phyloP scores from a whole-genome alignment of 768 basidiomycete species.

The Hygrocybe punicea region DNA sequence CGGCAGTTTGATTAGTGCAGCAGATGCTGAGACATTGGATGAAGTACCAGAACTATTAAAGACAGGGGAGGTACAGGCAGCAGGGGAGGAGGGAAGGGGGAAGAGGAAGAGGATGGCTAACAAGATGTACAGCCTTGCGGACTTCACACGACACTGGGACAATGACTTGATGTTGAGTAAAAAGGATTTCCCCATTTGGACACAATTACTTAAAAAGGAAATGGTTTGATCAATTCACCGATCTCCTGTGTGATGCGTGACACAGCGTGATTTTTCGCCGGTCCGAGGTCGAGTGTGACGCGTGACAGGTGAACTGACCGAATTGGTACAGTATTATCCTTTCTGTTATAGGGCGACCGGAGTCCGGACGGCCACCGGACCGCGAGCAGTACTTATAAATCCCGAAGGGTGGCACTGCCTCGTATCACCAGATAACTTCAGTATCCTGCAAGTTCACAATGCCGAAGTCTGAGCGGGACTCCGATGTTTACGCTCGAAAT shows the following conservation, averaged over 20 bases:
- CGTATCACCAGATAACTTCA: too few relatives aligned
- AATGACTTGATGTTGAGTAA: background rate
- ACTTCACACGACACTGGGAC: background rate
- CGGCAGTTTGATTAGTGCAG: background rate
- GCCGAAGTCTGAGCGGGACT: background rate
- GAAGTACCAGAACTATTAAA: background rate
- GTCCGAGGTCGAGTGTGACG: background rate
- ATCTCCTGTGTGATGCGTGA: background rate
- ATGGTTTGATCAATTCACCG: background rate
- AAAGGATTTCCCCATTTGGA: too few relatives aligned
- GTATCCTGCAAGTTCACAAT: too few relatives aligned
- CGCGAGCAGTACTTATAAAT: too few relatives aligned
- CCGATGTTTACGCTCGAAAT: conserved; percentile 3
- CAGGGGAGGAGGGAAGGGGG: background rate
- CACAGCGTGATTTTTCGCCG: background rate
- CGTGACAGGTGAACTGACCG: background rate
- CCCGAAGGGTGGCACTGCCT: too few relatives aligned
- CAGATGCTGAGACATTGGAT: background rate
- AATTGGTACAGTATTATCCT: background rate
- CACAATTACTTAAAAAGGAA: conserved; percentile 19
- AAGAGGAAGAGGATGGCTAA: background rate
- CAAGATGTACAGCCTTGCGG: background rate
- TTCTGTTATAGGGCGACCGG: too few relatives aligned
- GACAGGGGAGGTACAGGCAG: background rate
- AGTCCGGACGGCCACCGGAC: too few relatives aligned